Conservation (phyloP, 345 rosid species). For the Rubroshorea leprosula region DNA sequence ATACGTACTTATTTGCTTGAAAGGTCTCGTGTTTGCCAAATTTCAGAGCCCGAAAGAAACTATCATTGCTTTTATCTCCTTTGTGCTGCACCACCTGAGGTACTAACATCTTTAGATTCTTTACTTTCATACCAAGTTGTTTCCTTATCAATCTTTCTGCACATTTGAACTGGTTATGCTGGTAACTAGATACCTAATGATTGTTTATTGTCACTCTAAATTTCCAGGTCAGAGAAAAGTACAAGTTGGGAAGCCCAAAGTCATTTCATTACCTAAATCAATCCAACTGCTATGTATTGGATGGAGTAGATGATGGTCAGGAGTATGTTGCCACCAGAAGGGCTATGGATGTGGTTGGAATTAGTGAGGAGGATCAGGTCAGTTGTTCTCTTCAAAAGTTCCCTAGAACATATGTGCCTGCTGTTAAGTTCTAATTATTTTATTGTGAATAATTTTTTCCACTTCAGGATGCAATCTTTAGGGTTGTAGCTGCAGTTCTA, state of each 20-base stretch:
- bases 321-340: slow-evolving; percentile 97
- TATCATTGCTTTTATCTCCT: slow-evolving; percentile 96
- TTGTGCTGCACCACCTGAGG: slow-evolving; percentile 97
- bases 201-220: slow-evolving; percentile 14
- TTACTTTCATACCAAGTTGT: slow-evolving; percentile 6
- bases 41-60: slow-evolving; percentile 96
- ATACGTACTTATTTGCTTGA: slow-evolving; percentile 92
- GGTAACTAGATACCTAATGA: slow-evolving; percentile 12
- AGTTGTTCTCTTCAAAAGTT: slow-evolving; percentile 21
- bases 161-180: not conserved
- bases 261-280: slow-evolving; percentile 88
- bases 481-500: slow-evolving; percentile 92
- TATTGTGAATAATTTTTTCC: slow-evolving; percentile 18
- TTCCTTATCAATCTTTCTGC: slow-evolving; percentile 9
- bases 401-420: slow-evolving; percentile 13
- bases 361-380: slow-evolving; percentile 97
- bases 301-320: slow-evolving; percentile 81
- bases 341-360: slow-evolving; percentile 98
- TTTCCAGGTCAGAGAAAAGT: slow-evolving; percentile 72
- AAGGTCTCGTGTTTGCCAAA: slow-evolving; percentile 99
- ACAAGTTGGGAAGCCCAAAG: slow-evolving; percentile 64
- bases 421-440: slow-evolving; percentile 17
- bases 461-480: slow-evolving; percentile 82
- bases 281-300: slow-evolving; percentile 70
- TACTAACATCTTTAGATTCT: slow-evolving; percentile 24